Evolutionary conservation across 768 basidiomycete species (phyloP), one percentile per base, ranked within the genome.

Genomic region (Pulveroboletus frians): DNA sequence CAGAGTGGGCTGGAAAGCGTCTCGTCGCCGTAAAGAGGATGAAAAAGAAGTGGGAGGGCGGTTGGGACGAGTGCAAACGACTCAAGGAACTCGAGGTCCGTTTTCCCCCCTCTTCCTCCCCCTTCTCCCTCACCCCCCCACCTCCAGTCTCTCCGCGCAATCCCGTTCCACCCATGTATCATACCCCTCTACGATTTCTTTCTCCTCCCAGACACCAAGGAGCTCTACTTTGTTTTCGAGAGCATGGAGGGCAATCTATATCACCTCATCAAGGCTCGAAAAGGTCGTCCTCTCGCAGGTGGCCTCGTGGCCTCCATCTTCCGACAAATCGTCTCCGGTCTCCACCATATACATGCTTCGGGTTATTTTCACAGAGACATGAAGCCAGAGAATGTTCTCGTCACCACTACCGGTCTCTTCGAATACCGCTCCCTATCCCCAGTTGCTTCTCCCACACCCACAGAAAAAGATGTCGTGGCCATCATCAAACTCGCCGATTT

Each of bases 181-280:
- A 97, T 99, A 67, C 95, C 96, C 51, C 78, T 99, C 58, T 99
- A 98, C 76, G 96, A 99, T 71, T 94, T 92, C 63, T 99, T 98
- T 75, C 88, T 99, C 58, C 83, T 93, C n/a, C 96, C 96, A 5
- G 81, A 84, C 58, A 80, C 91, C 52, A 92, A 91, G 69, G 94
- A 99, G 70, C 89, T 99, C 60, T 96, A 98, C 70, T 98, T 98
- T 64, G 95, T 98, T 40, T 99, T 99, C 70, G 96, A 99, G 71
- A 94, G 93, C 62, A 98, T 99, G 96, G 96, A 99, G 70, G 96
- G 96, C 63, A 98, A 99, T 71, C 82, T 99, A 41, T 99, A 95
- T 71, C 96, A 99, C 68, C 88, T 99, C 73, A 95, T 97, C 71
- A 97, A 95, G 73, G 83, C 93, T 40, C 85, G 96, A 53, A 92